Evolutionary conservation across 2,329 filamentous ascomycete species (phyloP), one percentile per base, ranked within the genome.

Genomic region (Fusarium temperatum): DNA sequence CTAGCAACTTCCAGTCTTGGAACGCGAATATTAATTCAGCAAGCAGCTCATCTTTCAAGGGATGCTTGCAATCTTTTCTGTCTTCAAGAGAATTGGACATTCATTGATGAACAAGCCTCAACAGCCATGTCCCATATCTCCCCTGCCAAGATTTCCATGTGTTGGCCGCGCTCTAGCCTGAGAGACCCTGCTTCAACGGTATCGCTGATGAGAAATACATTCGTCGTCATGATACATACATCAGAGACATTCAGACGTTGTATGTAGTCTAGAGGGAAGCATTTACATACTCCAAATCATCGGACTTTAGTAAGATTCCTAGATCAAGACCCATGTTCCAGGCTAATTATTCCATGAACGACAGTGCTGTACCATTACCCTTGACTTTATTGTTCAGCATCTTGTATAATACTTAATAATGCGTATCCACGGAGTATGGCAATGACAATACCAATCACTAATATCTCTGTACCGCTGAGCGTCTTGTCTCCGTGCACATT

Each of bases 91-190:
- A 58, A 18, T 28, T 30, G 44, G 47, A 59, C n/a, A 62, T 57
- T 48, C 18, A 66, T 57, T 53, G 24, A 36, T 26, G 35, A 56
- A 36, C 30, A 51, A 60, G 58, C 58, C 68, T 72, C 59, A 61
- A 55, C 51, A 68, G 63, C 71, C 68, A 69, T 48, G 41, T 59
- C 38, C 71, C 55, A 54, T 54, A 35, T 61, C 55, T 68, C 67
- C 71, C 68, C 72, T 72, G 68, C 68, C 72, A 68, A 74, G 63
- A 61, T 58, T 65, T 32, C 32, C 32, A 63, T 47, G 51, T 57
- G 48, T 51, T 66, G 38, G 57, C 59, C 45, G 39, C 45, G 47
- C 45, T 45, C 48, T 42, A 24, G 50, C 24, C 32, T 54, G 41
- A 53, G 58, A 53, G 42, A 32, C 47, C 50, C 42, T 64, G 56